Percentiles rank a stretch among this genome's conserved stretches.
Conservation (phyloP, 2,329 filamentous ascomycete species). For the Beauveria sp. region DNA sequence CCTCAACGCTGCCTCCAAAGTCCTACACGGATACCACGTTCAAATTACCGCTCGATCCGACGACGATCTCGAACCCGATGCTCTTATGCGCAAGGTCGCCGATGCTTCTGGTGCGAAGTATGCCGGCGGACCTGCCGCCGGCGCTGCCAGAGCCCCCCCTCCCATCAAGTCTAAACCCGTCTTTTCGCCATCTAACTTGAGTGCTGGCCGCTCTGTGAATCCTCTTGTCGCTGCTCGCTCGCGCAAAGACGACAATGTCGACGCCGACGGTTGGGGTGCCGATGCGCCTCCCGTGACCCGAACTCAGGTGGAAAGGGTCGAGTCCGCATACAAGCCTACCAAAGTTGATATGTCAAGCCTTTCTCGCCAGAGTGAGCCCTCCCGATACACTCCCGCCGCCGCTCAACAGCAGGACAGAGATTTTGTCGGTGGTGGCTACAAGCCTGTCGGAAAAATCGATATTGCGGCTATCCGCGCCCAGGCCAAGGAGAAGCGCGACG, state of each 20-base stretch:
- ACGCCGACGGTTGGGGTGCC: conserved; percentile 86
- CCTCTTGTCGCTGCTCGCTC: conserved; percentile 60
- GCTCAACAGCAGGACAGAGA: conserved; percentile 42
- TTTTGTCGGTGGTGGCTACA: conserved; percentile 78
- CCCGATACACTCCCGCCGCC: conserved; percentile 46
- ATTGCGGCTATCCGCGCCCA: conserved; percentile 81
- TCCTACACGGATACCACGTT: conserved; percentile 94
- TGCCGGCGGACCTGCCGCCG: conserved; percentile 56
- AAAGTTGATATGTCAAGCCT: conserved; percentile 90
- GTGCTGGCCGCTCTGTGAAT: conserved; percentile 48
- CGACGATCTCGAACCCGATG: conserved; percentile 76
- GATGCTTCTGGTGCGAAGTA: conserved; percentile 96
- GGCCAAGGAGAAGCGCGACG: conserved; percentile 62
- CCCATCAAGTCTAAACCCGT: conserved; percentile 81
- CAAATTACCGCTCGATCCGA: conserved; percentile 94
- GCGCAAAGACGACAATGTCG: conserved; percentile 51
- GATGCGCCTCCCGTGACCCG: conserved; percentile 89
- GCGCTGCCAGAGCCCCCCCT: conserved; percentile 50
- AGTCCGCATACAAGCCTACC: conserved; percentile 86
- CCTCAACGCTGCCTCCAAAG: conserved; percentile 77
- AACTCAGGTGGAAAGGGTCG: conserved; percentile 83
- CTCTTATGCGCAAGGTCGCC: conserved; percentile 85
- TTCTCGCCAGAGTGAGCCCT: conserved; percentile 62
- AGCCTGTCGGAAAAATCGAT: conserved; percentile 95
- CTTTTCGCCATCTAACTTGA: conserved; percentile 67